Evolutionary conservation across 495 filamentous ascomycete species (phyloP).

Genomic region (Penicillium bovifimosum): DNA sequence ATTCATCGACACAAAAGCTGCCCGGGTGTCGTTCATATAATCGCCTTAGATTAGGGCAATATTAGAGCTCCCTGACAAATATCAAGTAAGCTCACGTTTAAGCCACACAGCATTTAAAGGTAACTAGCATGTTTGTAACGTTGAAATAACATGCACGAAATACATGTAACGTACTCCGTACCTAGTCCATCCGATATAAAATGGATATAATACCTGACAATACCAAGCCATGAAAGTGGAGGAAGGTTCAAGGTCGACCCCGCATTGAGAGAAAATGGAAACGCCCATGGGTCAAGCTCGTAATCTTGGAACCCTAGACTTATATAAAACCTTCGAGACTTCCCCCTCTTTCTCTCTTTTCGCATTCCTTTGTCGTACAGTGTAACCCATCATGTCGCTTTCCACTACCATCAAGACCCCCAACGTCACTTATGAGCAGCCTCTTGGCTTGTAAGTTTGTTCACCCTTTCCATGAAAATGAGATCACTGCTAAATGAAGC

Average conservation of each 20-base stretch:
- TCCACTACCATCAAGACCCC: conserved; percentile 39
- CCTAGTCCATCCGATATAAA: not conserved
- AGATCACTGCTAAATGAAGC: conserved; percentile 4
- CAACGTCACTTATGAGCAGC: conserved; percentile 66
- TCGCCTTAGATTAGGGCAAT: no score
- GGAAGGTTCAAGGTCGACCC: not conserved
- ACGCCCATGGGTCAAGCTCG: no score
- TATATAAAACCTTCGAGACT: not conserved
- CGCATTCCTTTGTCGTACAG: conserved; percentile 11
- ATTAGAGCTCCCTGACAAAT: no score
- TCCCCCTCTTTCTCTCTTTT: conserved; percentile 6
- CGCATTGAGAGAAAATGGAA: conserved; percentile 5
- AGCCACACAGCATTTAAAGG: no score
- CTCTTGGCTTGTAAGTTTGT: conserved; percentile 75
- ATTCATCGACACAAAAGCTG: no score
- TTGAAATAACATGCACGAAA: no score
- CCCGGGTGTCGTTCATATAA: no score
- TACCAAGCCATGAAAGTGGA: not conserved
- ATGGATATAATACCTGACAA: not conserved
- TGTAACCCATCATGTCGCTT: conserved; percentile 31
- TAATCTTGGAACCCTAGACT: not conserved
- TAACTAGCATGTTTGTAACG: no score
- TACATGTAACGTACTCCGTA: no score
- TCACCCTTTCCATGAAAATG: not conserved
- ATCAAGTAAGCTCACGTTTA: no score